A percentile compares a stretch with the other conserved stretches of the same genome.
Conservation (phyloP, 2,329 filamentous ascomycete genomes). For the Epichloe festucae region DNA sequence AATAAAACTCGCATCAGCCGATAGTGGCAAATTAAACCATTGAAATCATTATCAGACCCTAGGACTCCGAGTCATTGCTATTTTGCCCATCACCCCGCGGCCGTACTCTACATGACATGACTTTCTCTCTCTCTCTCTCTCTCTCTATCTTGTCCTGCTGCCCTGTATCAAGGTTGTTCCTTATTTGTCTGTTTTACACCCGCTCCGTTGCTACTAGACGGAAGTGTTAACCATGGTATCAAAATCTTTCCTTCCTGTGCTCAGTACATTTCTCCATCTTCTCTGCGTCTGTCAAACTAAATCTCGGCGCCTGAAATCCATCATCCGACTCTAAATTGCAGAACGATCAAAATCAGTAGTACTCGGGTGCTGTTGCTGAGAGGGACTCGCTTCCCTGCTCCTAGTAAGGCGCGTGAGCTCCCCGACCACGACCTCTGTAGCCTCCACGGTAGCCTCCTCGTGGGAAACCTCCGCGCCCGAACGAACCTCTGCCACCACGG, state of each 20-base stretch:
- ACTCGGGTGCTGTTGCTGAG: slow-evolving; percentile 9
- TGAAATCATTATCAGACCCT: background rate
- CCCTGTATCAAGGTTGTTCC: background rate
- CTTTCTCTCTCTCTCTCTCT: background rate
- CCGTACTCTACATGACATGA: background rate
- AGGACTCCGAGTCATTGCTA: slow-evolving; percentile 2
- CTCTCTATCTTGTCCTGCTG: background rate
- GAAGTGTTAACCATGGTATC: background rate
- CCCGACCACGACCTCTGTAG: slow-evolving; percentile 52
- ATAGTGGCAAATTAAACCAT: background rate
- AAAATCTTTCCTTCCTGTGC: slow-evolving; percentile 1
- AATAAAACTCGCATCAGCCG: background rate
- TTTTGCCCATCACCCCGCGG: background rate
- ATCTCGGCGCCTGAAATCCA: background rate
- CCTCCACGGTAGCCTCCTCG: slow-evolving; percentile 53
- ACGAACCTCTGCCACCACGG: slow-evolving; percentile 37
- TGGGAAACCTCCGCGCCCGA: slow-evolving; percentile 40
- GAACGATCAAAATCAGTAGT: background rate
- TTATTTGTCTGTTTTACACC: background rate
- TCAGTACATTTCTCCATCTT: background rate
- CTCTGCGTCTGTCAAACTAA: background rate
- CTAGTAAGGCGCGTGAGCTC: slow-evolving; percentile 50
- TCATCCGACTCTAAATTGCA: background rate
- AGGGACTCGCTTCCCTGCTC: slow-evolving; percentile 20
- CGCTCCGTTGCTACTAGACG: background rate